A percentile compares a stretch with the other conserved stretches of the same genome.
Evolutionary conservation across 192 early-diverging fungal species (phyloP).

Genomic region (Globomyces pollinis-pini): DNA sequence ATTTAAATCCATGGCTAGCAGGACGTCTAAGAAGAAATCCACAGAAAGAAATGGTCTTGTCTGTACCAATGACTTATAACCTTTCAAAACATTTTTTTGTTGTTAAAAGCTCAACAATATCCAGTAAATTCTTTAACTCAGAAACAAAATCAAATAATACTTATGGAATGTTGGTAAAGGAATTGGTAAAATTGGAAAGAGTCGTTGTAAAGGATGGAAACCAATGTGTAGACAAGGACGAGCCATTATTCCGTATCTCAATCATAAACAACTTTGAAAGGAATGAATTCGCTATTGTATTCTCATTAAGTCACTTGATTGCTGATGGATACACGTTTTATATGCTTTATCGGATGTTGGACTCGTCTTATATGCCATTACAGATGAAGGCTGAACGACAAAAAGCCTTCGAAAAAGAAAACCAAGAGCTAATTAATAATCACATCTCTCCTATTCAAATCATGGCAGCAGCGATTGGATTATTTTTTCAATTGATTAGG

Average conservation of each 20-base stretch:
- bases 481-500: too few relatives aligned
- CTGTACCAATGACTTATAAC: too few relatives aligned
- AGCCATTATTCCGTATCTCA: background rate
- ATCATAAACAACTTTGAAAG: too few relatives aligned
- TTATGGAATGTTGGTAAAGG: background rate
- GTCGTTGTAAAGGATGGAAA: background rate
- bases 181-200: background rate
- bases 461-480: background rate
- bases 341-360: background rate
- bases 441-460: background rate
- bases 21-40: background rate
- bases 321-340: background rate
- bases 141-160: background rate
- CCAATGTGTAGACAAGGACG: background rate
- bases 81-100: too few relatives aligned
- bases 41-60: background rate
- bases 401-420: background rate
- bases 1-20: constrained; percentile 4
- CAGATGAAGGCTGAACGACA: background rate
- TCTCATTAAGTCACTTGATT: background rate
- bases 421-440: background rate
- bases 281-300: background rate
- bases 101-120: too few relatives aligned
- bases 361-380: background rate
- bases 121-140: background rate